Base-by-base conservation (phyloP, 1,284 basidiomycete species). In the Fomitopsis betulina region DNA sequence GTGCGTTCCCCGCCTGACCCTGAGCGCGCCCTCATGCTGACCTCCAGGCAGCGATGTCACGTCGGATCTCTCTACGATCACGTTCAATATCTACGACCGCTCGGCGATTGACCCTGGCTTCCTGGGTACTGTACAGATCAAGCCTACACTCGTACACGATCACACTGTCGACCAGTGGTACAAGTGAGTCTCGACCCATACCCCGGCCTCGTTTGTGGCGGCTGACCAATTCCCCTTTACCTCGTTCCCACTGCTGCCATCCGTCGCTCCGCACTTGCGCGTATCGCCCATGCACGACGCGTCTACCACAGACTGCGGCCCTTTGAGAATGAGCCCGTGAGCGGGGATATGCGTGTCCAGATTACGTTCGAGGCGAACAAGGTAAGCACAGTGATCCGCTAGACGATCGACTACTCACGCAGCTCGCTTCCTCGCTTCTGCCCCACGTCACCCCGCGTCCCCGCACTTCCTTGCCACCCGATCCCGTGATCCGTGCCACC, bases 151-250 rank as follows among this genome's bases (percentile, higher is more conserved):
- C 54, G 79, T 91, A 23, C 93, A 98, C 72, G 93, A 96, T 67
- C 92, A 92, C 72, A 91, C 91, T n/a, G 85, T 96, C 56, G 97
- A 99, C 77, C 93, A 96, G 70, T 99, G 97, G 97, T 96, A 92
- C 82, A 90, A 89, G 86, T 94, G 72, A 69, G 89, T 83, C 50
- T 15, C 25, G 54, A 55, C 33, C 42, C 42, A 21, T 50, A 17
- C 25, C n/a, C 21, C 49, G 10, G 30, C 13, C 55, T 35, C 27
- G 35, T 45, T 45, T 39, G 37, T 39, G 23, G 53, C 38, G 25
- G 39, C 52, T 52, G 54, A 55, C 54, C 13, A 37, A 39, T 54
- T 2, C 43, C 53, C 4, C 30, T 13, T n/a, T 51, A 17, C 40
- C n/a, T 35, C 23, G 9, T 50, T 37, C 40, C 30, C 38, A 33